Base-by-base conservation (phyloP, 306 rosid genomes). In the Pachyrhizus erosus region DNA sequence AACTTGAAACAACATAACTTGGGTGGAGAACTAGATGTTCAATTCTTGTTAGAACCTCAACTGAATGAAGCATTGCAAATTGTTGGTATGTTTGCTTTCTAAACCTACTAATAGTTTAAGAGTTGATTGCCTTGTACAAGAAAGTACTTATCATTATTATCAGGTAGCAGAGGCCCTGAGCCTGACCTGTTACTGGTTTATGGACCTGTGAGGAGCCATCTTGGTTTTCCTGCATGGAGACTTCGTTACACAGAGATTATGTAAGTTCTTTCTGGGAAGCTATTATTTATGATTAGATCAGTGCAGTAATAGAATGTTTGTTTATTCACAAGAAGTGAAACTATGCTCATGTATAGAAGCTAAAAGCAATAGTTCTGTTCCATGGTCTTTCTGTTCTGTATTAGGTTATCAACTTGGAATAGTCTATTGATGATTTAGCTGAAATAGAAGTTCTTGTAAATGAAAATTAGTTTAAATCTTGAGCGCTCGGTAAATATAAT, bases 191-290 rank as follows among this genome's bases (percentile, higher is more conserved):
- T 95, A 71, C 87, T 93, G 79, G 93, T 89, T 52, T 95, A 90
- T 85, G 98, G 97, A 78, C 97, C 98, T 26, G 88, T 85, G 46
- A 91, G 98, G 85, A 91, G 97, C 87, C 98, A 95, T 84, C 91
- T 91, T 45, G 98, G 98, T 80, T 95, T 93, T 84, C 96, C 98
- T 68, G 92, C 97, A 55, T 95, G 98, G 98, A 91, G 98, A 84
- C 84, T 95, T 21, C 90, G 89, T 27, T 91, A 95, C 78, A 88
- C 98, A 7, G 98, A 95, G 93, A 95, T 93, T 64, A 73, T 93
- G 98, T 94, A 75, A 87, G 97, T 92, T 39, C 26, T 69, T 45
- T 20, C 80, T 20, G 54, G 39, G 60, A 33, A 45, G 6, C 54
- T 69, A 21, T 20, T 69, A 40, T 42, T 42, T 40, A 18, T 42